Base-by-base conservation (phyloP, 176 grass and related monocot species). In the Ensete glaucum region DNA sequence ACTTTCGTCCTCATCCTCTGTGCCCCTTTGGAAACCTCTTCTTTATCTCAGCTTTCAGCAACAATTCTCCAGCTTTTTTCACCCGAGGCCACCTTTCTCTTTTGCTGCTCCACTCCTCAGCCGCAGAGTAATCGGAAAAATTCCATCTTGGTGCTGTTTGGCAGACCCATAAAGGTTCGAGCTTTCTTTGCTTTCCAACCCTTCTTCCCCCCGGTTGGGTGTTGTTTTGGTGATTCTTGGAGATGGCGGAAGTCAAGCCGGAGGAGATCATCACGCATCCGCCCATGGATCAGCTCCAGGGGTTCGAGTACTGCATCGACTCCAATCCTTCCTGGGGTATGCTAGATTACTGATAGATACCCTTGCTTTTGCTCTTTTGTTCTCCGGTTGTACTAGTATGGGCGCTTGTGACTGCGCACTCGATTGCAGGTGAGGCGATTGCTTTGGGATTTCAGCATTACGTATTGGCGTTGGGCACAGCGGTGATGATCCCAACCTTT, bases 281-380 rank as follows among this genome's bases (percentile, higher is more conserved):
- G 13, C 93, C 93, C 85, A 86, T 97, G 90, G 93, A 97, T 82
- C 93, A 97, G 58, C 83, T 97, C 21, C 90, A 90, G 75, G 93
- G 93, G 1, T 79, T 97, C 25, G 93, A 96, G 81, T 96, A 96
- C 76, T 96, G 93, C 90, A 96, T 96, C 77, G 93, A 96, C 79
- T 96, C 93, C 6, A 96, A 96, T 69, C 93, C 93, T 11, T 88
- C 93, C 1, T 97, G 93, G 93, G 86, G 92, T 96, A 59, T 54
- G 80, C 29, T 73, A 56, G 71, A 34, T 17, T n/a, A 17, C 13
- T 53, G 63, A 58, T 50, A 48, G 63, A 58, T 50, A 48, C 16
- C 52, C 64, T 62, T 52, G 27, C 13, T 72, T 67, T 62, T 49
- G 17, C 13, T 3, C 13, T 52, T 62, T 62, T 49, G 22, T 63